Evolutionary conservation across 75 land plant species (phyloP), one percentile per base, ranked within the genome.

Genomic region (Cupressus sempervirens): DNA sequence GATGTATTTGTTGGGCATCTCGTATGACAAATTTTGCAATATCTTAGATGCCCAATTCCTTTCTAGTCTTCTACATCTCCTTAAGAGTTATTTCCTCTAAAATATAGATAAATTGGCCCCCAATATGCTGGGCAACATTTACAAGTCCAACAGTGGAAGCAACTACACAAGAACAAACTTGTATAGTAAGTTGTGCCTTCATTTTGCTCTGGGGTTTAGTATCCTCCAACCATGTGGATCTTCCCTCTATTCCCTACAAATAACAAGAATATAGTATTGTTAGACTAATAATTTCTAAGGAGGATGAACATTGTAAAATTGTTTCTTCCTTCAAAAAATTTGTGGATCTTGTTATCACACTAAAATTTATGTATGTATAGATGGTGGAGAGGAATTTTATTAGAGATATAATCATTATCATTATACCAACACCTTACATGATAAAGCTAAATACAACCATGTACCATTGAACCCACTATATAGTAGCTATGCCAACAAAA

Each of bases 51-150:
- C 91, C 93, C 45, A 87, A 76, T 26, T 88, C 90, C 84, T 88
- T 82, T 82, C 90, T 88, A 16, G 85, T 85, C 35, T 73, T 83
- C 36, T n/a, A 88, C 1, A 90, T 80, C 82, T 93, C 90, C 40
- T 40, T 20, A 40, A 86, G 83, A 26, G 96, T 79, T 83, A 30
- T 84, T 32, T 89, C 89, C 81, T 93, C 90, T 11, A 93, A 46
- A 50, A 94, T 89, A 89, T 94, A 94, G 18, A 90, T 86, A 0
- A 90, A 88, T 1, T 94, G 94, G 72, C 95, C 94, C 34, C 91
- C 92, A 30, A 94, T 94, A 46, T 94, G 92, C 36, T 86, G 86
- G 3, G 95, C 94, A 5, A 94, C 94, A 0, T 90, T 91, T 12
- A 82, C 89, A 30, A 94, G 85, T 13, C 91, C 90, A 29, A 91